Conservation (phyloP, 306 rosid species). For the Herpetospermum pedunculosum region DNA sequence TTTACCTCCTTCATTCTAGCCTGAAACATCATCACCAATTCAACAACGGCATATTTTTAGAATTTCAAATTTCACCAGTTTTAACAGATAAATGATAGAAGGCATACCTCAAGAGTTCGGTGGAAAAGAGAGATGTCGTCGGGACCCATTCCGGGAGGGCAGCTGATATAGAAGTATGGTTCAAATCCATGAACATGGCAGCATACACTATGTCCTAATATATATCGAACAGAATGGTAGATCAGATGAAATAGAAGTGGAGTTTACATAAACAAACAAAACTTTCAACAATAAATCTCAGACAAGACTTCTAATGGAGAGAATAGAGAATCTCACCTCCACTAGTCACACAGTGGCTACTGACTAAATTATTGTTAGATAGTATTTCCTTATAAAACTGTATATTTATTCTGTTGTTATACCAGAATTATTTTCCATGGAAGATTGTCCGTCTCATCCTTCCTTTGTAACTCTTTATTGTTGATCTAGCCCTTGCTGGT, state of each 20-base stretch:
- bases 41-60: slow-evolving; percentile 4
- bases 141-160: slow-evolving; percentile 90
- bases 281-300: background rate
- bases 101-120: slow-evolving; percentile 66
- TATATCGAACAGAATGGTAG: background rate
- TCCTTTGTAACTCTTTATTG: background rate
- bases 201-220: slow-evolving; percentile 83
- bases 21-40: slow-evolving; percentile 26
- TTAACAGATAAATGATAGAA: background rate
- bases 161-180: slow-evolving; percentile 81
- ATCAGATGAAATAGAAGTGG: background rate
- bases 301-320: background rate
- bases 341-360: background rate
- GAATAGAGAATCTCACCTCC: background rate
- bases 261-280: background rate
- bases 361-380: background rate
- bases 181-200: slow-evolving; percentile 93
- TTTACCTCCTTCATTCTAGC: slow-evolving; percentile 83
- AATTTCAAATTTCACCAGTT: background rate
- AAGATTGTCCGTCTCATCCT: background rate
- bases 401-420: background rate
- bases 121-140: slow-evolving; percentile 73
- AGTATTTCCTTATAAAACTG: background rate
- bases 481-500: background rate
- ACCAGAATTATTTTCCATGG: background rate